Evolutionary conservation across 2,329 filamentous ascomycete genomes (phyloP), one percentile per base, ranked within the genome.

Genomic region (Diaporthe australafricana): DNA sequence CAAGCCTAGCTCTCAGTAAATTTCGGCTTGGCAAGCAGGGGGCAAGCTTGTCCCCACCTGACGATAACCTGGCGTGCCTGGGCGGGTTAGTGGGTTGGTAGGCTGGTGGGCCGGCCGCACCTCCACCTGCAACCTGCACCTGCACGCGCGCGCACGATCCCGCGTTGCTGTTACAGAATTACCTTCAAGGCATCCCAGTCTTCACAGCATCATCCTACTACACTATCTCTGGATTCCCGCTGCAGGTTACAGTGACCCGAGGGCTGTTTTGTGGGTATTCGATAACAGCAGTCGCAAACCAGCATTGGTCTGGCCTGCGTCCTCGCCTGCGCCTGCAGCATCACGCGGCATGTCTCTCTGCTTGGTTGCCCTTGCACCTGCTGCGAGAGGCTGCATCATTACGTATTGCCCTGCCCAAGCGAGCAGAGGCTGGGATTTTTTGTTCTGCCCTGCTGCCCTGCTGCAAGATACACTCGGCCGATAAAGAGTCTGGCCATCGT

Each of bases 11-110:
- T 35, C 32, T 14, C 32, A 20, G 5, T 30, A 17, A 48, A n/a
- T 22, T 17, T 17, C 40, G 45, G 62, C 57, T 62, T 62, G 38
- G 57, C 57, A 12, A 17, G 25, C 50, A 5, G 11, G 42, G 22
- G 66, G 40, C 40, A 32, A 35, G 25, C 27, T 68, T 20, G 50
- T 35, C 42, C 52, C 65, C 65, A 68, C 66, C 27, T 20, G 57
- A 48, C 47, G 57, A 63, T 63, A 63, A 63, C 55, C 53, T 68
- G 50, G 30, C n/a, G n/a, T n/a, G n/a, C n/a, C n/a, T n/a, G n/a
- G n/a, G n/a, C n/a, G n/a, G n/a, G n/a, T n/a, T n/a, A n/a, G 55
- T 20, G 12, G 52, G 27, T 16, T 20, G 52, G 50, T 27, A n/a
- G 48, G 48, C 22, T 22, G 30, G 32, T 66, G 62, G 45, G 27